These are phyloP conservation scores for Cutaneotrichosporon mucoides DNA, from an alignment of 1,284 basidiomycete genomes.

Conservation along the genomic window DNA sequence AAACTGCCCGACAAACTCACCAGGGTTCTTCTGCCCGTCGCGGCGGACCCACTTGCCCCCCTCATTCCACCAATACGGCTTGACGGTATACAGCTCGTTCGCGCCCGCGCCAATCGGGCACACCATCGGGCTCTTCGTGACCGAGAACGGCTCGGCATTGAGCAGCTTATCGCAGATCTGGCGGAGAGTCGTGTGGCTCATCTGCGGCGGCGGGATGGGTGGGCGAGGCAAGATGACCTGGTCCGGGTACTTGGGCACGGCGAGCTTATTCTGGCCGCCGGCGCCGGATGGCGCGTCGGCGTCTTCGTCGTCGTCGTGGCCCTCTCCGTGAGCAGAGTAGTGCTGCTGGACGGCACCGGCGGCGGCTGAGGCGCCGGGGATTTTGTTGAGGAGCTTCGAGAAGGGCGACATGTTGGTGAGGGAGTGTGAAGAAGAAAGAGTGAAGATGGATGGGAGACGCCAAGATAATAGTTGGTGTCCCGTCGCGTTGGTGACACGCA, in stretches of 20 bases:
- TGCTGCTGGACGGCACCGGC: no score
- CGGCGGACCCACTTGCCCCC: slow-evolving; percentile 27
- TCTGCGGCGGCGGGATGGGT: slow-evolving; percentile 1
- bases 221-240: slow-evolving; percentile 15
- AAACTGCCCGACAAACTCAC: slow-evolving; percentile 21
- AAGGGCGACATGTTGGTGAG: no score
- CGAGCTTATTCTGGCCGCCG: neutral
- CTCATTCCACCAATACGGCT: slow-evolving; percentile 34
- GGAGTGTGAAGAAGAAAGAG: no score
- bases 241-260: slow-evolving; percentile 22
- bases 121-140: slow-evolving; percentile 24
- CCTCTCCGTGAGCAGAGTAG: neutral
- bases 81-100: slow-evolving; percentile 33
- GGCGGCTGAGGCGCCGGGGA: no score
- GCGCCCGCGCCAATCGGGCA: slow-evolving; percentile 25
- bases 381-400: no score
- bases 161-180: slow-evolving; percentile 12
- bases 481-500: no score
- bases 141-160: slow-evolving; percentile 20
- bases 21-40: slow-evolving; percentile 37
- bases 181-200: slow-evolving; percentile 10
- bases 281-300: neutral
- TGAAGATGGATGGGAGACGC: no score
- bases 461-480: no score
- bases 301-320: neutral